Percentiles rank a stretch among this genome's conserved stretches.
These are phyloP conservation scores for Penicillium aurantiogriseum DNA, from an alignment of 2,329 filamentous ascomycete species.

Conservation along the genomic window DNA sequence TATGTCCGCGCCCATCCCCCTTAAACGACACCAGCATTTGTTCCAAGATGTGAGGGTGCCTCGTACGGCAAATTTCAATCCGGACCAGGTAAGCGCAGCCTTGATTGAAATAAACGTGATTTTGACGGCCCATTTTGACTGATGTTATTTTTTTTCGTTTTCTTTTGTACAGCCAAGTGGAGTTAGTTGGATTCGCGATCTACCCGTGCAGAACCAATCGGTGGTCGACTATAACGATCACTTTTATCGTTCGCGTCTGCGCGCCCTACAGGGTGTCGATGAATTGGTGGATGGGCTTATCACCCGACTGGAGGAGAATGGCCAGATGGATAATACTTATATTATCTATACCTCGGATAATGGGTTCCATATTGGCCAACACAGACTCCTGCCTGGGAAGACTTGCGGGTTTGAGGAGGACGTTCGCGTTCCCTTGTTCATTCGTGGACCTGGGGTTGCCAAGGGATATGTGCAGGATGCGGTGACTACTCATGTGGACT, in stretches of 20 bases:
- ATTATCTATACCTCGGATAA: conserved; percentile 63
- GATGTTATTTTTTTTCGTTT: neutral
- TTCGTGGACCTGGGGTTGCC: conserved; percentile 58
- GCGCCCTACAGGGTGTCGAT: conserved; percentile 54
- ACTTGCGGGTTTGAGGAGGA: conserved; percentile 60
- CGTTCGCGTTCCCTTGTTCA: conserved; percentile 58
- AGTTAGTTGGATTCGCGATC: conserved; percentile 47
- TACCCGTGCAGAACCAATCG: conserved; percentile 47
- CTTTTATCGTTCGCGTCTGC: conserved; percentile 52
- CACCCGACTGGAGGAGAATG: conserved; percentile 40
- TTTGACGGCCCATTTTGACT: neutral
- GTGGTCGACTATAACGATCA: conserved; percentile 54
- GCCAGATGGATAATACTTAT: conserved; percentile 55
- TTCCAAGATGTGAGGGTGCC: conserved; percentile 62
- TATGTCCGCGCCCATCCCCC: conserved; percentile 56
- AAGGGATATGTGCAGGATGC: conserved; percentile 43
- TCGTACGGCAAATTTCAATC: conserved; percentile 65
- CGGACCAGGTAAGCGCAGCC: conserved; percentile 48
- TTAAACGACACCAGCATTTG: conserved; percentile 60
- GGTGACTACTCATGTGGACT: conserved; percentile 63
- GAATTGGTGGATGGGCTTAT: conserved; percentile 53
- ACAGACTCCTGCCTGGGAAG: conserved; percentile 59
- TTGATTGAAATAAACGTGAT: neutral
- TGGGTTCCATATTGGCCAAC: conserved; percentile 61
- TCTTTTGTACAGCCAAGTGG: conserved; percentile 36